Conservation (phyloP, 768 basidiomycete species). For the Hericium rajendrae region DNA sequence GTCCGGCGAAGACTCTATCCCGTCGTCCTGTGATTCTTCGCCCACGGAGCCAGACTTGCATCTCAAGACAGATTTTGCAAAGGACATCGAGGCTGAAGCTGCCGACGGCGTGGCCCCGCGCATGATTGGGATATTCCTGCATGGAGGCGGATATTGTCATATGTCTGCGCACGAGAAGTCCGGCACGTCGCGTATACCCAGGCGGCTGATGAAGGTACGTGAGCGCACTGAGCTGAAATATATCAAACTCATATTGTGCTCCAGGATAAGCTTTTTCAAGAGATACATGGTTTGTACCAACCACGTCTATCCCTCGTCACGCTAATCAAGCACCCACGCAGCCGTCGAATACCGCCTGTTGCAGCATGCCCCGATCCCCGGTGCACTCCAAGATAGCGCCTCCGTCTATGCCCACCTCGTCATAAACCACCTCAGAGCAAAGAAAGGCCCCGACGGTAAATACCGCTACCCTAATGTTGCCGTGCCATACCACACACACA, state of each 20-base stretch:
- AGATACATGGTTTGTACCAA: conserved; percentile 21
- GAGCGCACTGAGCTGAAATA: background rate
- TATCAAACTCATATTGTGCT: background rate
- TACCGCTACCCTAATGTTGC: conserved; percentile 16
- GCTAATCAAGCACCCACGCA: background rate
- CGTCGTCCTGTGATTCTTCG: background rate
- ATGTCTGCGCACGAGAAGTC: conserved; percentile 46
- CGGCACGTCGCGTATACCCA: conserved; percentile 38
- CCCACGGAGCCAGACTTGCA: background rate
- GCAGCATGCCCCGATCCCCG: conserved; percentile 45
- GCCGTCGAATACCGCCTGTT: conserved; percentile 44
- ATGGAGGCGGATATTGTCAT: conserved; percentile 48
- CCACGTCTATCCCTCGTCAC: background rate
- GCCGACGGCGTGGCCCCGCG: conserved; percentile 16
- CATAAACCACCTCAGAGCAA: conserved; percentile 15
- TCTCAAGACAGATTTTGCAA: background rate
- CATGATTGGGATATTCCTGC: conserved; percentile 40
- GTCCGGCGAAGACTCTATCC: background rate
- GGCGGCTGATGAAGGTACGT: conserved; percentile 33
- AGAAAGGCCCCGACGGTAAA: conserved; percentile 14
- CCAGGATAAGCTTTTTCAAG: conserved; percentile 22
- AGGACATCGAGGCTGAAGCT: conserved; percentile 18
- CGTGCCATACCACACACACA: conserved; percentile 7
- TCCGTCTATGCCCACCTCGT: conserved; percentile 37
- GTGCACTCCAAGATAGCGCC: conserved; percentile 42